Base-by-base conservation (phyloP, 768 basidiomycete genomes). In the Agaricus bisporus region DNA sequence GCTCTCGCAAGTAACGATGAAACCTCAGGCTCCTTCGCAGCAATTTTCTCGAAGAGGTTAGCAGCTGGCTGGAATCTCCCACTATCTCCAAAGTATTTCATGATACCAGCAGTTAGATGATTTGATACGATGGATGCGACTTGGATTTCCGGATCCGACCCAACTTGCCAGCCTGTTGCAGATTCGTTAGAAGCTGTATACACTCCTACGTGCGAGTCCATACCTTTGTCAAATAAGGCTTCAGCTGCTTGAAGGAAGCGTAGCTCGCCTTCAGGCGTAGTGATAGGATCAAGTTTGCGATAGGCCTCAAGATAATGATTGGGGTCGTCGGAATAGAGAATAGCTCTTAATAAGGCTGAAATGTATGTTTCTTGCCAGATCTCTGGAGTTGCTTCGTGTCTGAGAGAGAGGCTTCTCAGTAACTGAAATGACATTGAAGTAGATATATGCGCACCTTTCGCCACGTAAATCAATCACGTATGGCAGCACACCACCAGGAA, bases 301-400 rank as follows among this genome's bases (percentile, higher is more conserved):
- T 93, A 98, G 12, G 93, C 92, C 20, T 98, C 94, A 9, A 98
- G 74, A 62, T 83, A 80, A 66, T 98, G 93, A 20, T 84, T 87
- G 8, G 91, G 84, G 64, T 99, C 97, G 68, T 98, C 97, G 28
- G 95, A 92, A 68, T 98, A 98, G 35, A 98, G 78, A 43, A 98
- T 91, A 2, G 95, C 81, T 22, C 97, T 81, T 1, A 98, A 78
- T 15, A 98, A 63, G 2, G 95, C 94, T 3, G 97, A 98, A 1
- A 98, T 81, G 65, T 94, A 98, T 1, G 95, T 94, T 71, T 99
- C 97, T 66, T 93, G 91, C 97, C 97, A 99, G 22, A 99, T 82
- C 26, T 93, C 90, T 0, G 86, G 76, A 0, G 93, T 92, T 10
- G 95, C 88, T 64, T 93, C 89, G 61, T 95, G 94, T 57, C 93